Evolutionary conservation across 2,329 filamentous ascomycete species (phyloP).

Genomic region (Harringtonia aguacate): DNA sequence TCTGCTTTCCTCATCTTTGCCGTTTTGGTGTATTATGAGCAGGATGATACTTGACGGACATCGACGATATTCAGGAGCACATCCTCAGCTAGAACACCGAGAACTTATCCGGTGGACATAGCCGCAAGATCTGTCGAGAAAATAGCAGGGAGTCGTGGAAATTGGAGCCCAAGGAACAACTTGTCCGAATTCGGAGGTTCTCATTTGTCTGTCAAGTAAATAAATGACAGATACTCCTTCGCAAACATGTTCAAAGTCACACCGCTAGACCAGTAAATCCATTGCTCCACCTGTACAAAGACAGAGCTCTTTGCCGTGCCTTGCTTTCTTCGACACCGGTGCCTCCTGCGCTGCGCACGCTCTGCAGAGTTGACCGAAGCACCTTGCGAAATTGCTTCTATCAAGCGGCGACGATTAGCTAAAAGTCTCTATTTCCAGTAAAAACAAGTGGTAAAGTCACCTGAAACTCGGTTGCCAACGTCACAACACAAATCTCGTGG

Average conservation of each 20-base stretch:
- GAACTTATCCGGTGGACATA: too few relatives aligned
- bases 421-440: background rate
- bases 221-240: too few relatives aligned
- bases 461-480: constrained; percentile 35
- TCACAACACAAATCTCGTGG: constrained; percentile 39
- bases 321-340: constrained; percentile 29
- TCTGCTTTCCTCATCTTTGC: too few relatives aligned
- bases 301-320: constrained; percentile 36
- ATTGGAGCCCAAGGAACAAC: too few relatives aligned
- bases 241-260: background rate
- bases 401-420: background rate
- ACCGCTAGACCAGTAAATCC: background rate
- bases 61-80: too few relatives aligned
- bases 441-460: background rate
- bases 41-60: too few relatives aligned
- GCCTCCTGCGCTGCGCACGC: constrained; percentile 23
- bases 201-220: too few relatives aligned
- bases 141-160: too few relatives aligned
- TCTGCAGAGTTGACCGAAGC: constrained; percentile 35
- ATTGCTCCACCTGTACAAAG: constrained; percentile 38
- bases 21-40: too few relatives aligned
- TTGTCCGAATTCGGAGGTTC: too few relatives aligned
- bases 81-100: too few relatives aligned
- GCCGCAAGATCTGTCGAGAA: too few relatives aligned
- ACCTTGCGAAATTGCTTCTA: constrained; percentile 46